Conservation (phyloP, 148 eudicot species). For the Heliosperma pusillum region DNA sequence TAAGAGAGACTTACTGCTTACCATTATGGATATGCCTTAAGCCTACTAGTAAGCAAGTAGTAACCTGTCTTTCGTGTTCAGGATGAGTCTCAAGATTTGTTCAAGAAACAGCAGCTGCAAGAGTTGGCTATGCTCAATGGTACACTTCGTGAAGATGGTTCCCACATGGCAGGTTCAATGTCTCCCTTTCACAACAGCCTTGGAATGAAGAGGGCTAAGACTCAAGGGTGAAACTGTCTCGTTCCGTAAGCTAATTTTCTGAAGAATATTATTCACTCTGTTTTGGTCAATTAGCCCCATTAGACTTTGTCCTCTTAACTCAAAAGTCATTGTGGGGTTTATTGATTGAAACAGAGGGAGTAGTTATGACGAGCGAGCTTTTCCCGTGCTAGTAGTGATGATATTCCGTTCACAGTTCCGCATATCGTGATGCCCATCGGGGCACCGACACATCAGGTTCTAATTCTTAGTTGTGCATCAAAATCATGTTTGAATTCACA, state of each 20-base stretch:
- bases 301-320: not conserved
- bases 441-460: conserved; percentile 31
- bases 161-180: conserved; percentile 91
- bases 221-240: conserved; percentile 44
- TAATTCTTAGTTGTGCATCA: conserved; percentile 24
- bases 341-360: not conserved
- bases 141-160: conserved; percentile 75
- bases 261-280: conserved; percentile 10
- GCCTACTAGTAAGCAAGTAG: not conserved
- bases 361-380: conserved; percentile 21
- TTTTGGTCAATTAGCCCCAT: not conserved
- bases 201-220: conserved; percentile 96
- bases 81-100: conserved; percentile 95
- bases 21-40: not conserved
- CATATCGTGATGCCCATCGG: conserved; percentile 26
- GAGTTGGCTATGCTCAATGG: conserved; percentile 94
- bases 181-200: conserved; percentile 92
- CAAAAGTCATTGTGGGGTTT: not conserved
- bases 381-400: conserved; percentile 18
- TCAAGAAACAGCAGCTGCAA: conserved; percentile 89
- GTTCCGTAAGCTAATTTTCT: not conserved
- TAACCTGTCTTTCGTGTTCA: conserved; percentile 20
- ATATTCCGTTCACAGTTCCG: conserved; percentile 24
- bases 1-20: too few species aligned
- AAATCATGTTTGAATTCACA: conserved; percentile 24